Conservation (phyloP, 2,329 filamentous ascomycete genomes). For the Ophiostoma populinum region DNA sequence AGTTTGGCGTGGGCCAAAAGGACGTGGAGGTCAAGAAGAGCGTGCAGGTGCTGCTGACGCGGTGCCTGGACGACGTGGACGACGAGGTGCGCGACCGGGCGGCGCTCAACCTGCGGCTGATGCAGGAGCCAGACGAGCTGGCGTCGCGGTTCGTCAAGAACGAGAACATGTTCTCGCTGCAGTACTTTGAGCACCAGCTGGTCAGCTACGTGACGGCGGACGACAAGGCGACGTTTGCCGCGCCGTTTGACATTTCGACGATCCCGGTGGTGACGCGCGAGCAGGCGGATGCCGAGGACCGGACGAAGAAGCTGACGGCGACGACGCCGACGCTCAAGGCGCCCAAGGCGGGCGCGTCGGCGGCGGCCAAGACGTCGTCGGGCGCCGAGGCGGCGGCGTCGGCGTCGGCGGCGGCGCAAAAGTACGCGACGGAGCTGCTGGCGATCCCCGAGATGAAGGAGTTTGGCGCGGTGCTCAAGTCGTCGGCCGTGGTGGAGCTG, state of each 20-base stretch:
- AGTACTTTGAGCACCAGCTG: slow-evolving; percentile 89
- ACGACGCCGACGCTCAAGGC: slow-evolving; percentile 88
- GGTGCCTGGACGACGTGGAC: slow-evolving; percentile 91
- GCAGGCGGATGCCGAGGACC: slow-evolving; percentile 88
- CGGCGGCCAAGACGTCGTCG: slow-evolving; percentile 44
- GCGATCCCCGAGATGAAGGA: slow-evolving; percentile 80
- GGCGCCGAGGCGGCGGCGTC: slow-evolving; percentile 55
- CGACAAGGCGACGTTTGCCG: slow-evolving; percentile 67
- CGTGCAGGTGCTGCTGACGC: slow-evolving; percentile 76
- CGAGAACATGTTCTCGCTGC: slow-evolving; percentile 88
- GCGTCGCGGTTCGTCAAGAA: slow-evolving; percentile 85
- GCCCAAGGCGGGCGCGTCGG: slow-evolving; percentile 34
- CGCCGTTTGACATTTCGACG: slow-evolving; percentile 76
- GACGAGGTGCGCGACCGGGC: slow-evolving; percentile 95
- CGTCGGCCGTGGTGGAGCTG: slow-evolving; percentile 67
- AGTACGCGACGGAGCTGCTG: slow-evolving; percentile 75
- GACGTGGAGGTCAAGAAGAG: slow-evolving; percentile 94
- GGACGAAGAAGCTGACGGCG: slow-evolving; percentile 91
- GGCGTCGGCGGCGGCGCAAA: slow-evolving; percentile 65
- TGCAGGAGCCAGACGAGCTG: slow-evolving; percentile 80
- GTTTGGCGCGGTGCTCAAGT: slow-evolving; percentile 85
- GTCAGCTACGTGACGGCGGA: slow-evolving; percentile 94
- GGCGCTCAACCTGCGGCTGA: slow-evolving; percentile 77
- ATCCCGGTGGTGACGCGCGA: slow-evolving; percentile 90
- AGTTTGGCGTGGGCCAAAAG: slow-evolving; percentile 93